Conservation (phyloP, 2,329 filamentous ascomycete species). For the Laburnicola sp. region DNA sequence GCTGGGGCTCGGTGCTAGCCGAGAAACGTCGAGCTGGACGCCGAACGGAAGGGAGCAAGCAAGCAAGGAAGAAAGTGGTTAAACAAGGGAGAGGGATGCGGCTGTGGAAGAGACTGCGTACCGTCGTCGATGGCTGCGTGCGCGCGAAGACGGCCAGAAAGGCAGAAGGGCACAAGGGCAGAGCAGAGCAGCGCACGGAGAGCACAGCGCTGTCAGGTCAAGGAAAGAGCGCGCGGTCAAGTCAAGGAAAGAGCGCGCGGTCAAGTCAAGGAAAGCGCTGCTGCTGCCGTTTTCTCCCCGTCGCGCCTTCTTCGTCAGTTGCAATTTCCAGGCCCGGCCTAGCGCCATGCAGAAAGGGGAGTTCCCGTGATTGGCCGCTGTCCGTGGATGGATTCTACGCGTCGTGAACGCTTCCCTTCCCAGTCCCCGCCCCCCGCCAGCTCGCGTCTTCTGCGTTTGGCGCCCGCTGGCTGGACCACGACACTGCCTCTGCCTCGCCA, state of each 20-base stretch:
- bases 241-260: neutral
- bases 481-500: slow-evolving; percentile 9
- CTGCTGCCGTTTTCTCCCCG: neutral
- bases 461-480: slow-evolving; percentile 23
- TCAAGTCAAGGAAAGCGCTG: neutral
- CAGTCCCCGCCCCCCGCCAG: slow-evolving; percentile 16
- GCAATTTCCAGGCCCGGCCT: slow-evolving; percentile 10
- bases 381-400: too few relatives aligned
- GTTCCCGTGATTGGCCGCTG: too few relatives aligned
- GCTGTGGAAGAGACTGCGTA: too few relatives aligned
- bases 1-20: slow-evolving; percentile 32
- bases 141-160: too few relatives aligned
- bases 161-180: neutral
- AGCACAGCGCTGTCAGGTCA: neutral
- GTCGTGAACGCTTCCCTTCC: too few relatives aligned
- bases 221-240: neutral
- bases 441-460: slow-evolving; percentile 19
- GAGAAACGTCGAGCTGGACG: slow-evolving; percentile 30
- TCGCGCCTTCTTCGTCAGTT: slow-evolving; percentile 19
- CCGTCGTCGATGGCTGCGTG: too few relatives aligned
- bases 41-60: neutral
- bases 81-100: neutral
- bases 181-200: neutral
- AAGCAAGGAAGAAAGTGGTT: neutral
- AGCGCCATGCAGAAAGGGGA: slow-evolving; percentile 3